These are phyloP conservation scores for Capsella bursapastoris DNA, from an alignment of 345 rosid genomes.

Conservation along the genomic window DNA sequence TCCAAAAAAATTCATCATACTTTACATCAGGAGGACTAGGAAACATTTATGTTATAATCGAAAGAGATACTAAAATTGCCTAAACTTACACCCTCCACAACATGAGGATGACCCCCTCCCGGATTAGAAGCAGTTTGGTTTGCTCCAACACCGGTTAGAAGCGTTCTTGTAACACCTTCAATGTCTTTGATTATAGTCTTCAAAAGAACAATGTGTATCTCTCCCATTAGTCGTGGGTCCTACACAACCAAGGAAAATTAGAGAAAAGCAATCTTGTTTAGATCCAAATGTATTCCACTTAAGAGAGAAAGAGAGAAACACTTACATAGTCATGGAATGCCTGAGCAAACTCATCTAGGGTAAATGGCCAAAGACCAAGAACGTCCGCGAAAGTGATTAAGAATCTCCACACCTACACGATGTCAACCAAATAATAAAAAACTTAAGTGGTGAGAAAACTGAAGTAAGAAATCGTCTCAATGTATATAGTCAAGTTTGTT, in stretches of 20 bases:
- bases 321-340: slow-evolving; percentile 89
- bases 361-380: slow-evolving; percentile 93
- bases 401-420: slow-evolving; percentile 83
- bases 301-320: slow-evolving; percentile 25
- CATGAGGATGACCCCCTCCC: slow-evolving; percentile 86
- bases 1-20: slow-evolving; percentile 13
- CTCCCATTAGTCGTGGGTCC: slow-evolving; percentile 86
- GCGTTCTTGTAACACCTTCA: slow-evolving; percentile 73
- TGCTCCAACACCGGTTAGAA: slow-evolving; percentile 61
- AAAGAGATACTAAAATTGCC: slow-evolving; percentile 9
- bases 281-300: neutral
- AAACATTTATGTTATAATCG: neutral
- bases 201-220: slow-evolving; percentile 77
- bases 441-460: neutral
- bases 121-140: slow-evolving; percentile 75
- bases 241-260: slow-evolving; percentile 40
- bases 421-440: slow-evolving; percentile 17
- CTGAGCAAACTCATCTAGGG: slow-evolving; percentile 87
- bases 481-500: neutral
- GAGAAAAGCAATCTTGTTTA: slow-evolving; percentile 19
- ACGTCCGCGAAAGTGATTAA: slow-evolving; percentile 78
- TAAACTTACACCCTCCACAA: slow-evolving; percentile 82
- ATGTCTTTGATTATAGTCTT: slow-evolving; percentile 80
- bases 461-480: neutral
- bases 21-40: slow-evolving; percentile 4